Percentiles rank a stretch among this genome's conserved stretches.
Evolutionary conservation across 169 alveolate species (phyloP).

Genomic region (Babesia divergens): DNA sequence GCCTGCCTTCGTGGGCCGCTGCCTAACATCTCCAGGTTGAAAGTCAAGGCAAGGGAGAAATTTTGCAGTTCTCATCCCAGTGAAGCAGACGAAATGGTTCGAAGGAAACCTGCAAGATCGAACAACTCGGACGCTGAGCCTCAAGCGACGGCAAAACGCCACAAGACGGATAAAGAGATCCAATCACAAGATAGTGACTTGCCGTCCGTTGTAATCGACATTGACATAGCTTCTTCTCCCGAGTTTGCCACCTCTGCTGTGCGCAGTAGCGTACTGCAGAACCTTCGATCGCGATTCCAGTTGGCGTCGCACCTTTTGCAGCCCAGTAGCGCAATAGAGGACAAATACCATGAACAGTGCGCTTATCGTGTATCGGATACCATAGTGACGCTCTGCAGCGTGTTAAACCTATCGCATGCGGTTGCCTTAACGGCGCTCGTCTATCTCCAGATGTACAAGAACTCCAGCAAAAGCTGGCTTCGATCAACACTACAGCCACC

Average conservation of each 20-base stretch:
- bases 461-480: slow-evolving; percentile 45
- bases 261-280: not conserved
- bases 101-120: too few relatives aligned
- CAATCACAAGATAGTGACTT: not conserved
- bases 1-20: not conserved
- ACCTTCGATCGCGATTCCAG: slow-evolving; percentile 1
- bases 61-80: too few relatives aligned
- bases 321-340: not conserved
- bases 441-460: slow-evolving; percentile 55
- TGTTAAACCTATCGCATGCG: slow-evolving; percentile 22
- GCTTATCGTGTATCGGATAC: slow-evolving; percentile 32
- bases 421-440: slow-evolving; percentile 51
- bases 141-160: not conserved
- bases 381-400: slow-evolving; percentile 26
- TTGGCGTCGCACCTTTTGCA: slow-evolving; percentile 23
- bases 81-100: too few relatives aligned
- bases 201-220: not conserved
- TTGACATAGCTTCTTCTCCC: not conserved
- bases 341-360: not conserved
- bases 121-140: not conserved
- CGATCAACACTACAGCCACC: not conserved
- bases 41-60: too few relatives aligned
- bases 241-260: not conserved
- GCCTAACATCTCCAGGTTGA: too few relatives aligned
- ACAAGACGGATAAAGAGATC: not conserved